Evolutionary conservation across 2,329 filamentous ascomycete species (phyloP), one percentile per base, ranked within the genome.

Genomic region (Triangularia verruculosa): DNA sequence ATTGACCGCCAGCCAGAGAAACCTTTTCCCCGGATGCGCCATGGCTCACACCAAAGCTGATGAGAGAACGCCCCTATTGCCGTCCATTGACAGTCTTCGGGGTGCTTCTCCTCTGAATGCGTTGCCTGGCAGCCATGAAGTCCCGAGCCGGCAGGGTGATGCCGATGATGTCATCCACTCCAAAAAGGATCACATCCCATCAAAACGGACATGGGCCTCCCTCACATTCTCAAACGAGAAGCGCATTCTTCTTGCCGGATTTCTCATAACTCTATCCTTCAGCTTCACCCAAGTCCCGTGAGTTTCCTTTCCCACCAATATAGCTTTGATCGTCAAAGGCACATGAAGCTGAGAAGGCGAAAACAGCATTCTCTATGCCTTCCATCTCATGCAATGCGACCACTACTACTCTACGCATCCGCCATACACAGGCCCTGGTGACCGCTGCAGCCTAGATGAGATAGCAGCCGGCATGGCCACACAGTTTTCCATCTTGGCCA

Each of bases 381-480:
- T 91, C 69, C 86, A 87, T 63, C 72, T 89, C 1, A 91, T 91
- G 88, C 86, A 86, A 57, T 92, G 89, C 74, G 86, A 91, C 61
- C 82, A 83, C 59, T 92, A 86, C 72, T 92, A 91, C 74, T 77
- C 80, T 34, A 77, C 78, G 2, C 83, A 90, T 69, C 79, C 83
- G 12, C 79, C 81, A 0, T 83, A 77, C 57, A 68, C 75, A 9
- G 80, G 79, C 1, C 69, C 57, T 5, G 78, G 78, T 3, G 83
- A 87, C 64, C 79, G 83, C 15, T 92, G 89, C 71, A 80, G 79
- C 55, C 79, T 81, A 32, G 83, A 83, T 61, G 83, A 85, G 66
- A 88, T 92, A 64, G 83, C 88, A 55, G 86, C 88, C 1, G 80
- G 82, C 20, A 90, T 88, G 1, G 88, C 89, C 0, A 78, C 78